Evolutionary conservation across 805 yeast species (phyloP), one percentile per base, ranked within the genome.

Genomic region (Myxozyma vanderwaltii): DNA sequence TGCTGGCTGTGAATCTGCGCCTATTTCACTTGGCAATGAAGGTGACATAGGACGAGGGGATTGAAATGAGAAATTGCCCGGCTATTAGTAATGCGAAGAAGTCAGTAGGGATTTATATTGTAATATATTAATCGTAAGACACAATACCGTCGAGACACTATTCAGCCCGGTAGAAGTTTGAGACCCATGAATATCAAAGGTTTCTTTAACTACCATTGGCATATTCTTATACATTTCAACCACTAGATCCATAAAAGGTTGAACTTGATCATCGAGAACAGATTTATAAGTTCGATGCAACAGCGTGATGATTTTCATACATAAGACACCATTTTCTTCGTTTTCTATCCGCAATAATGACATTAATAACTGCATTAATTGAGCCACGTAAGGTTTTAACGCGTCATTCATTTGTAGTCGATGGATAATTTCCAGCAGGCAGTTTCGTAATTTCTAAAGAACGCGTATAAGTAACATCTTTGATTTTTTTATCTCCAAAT

Each of bases 251-350:
- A 92, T 82, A 66, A 94, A 95, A 1, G 86, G 85, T 62, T 82
- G 86, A 1, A 92, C 96, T 65, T 86, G 84, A 17, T 84, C 91
- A 17, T 80, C 77, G 53, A 91, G 75, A 24, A 78, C 76, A 13
- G 79, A 70, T 75, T 89, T 92, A 76, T 88, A 92, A 1, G 91
- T 83, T 71, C 94, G 88, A 75, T 91, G 96, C 49, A 92, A 75
- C 31, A 87, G 82, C 17, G 97, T 89, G 51, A 91, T 79, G 56
- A 90, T 86, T 70, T 89, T 91, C 87, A 94, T 84, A 72, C 96
- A 87, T 52, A 90, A 78, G 0, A 91, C 89, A 51, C 98, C 98
- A 71, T 94, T 94, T 62, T 91, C 97, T 72, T 95, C 99, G 71
- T 94, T 94, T 69, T 95, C 99, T 15, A 76, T 78, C 19, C 81